Conservation (phyloP, 2,329 filamentous ascomycete genomes). For the Coniochaeta sp. region DNA sequence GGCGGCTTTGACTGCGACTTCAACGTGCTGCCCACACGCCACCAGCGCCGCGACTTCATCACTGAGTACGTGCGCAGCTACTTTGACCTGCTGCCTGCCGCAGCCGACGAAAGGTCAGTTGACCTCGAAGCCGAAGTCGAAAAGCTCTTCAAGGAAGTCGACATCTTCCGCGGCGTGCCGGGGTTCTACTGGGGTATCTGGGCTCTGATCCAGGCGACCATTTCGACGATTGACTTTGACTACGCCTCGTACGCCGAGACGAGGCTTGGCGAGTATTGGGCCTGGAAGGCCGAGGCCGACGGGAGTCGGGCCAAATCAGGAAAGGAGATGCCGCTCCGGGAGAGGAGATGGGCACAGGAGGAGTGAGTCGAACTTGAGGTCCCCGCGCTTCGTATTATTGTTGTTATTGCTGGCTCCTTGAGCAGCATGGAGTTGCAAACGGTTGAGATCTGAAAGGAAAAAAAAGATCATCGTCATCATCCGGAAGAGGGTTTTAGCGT, state of each 20-base stretch:
- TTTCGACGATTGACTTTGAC: constrained; percentile 94
- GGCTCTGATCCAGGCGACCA: constrained; percentile 89
- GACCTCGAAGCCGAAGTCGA: constrained; percentile 42
- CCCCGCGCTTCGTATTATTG: neutral
- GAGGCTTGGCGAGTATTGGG: constrained; percentile 85
- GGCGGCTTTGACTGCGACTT: constrained; percentile 94
- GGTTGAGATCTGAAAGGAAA: neutral
- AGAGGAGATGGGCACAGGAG: constrained; percentile 68
- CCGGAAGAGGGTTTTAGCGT: neutral
- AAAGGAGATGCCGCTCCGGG: constrained; percentile 64
- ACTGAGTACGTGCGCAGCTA: constrained; percentile 76
- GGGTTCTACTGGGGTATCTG: constrained; percentile 92
- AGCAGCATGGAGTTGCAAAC: neutral
- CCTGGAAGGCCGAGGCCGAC: constrained; percentile 71
- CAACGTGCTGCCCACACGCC: constrained; percentile 68
- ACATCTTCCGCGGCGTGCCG: constrained; percentile 79
- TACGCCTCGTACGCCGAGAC: constrained; percentile 87
- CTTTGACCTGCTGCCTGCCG: constrained; percentile 43
- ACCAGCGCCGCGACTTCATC: constrained; percentile 74
- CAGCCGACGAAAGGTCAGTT: constrained; percentile 8
- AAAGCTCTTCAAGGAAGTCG: constrained; percentile 71
- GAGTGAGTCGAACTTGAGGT: constrained; percentile 14
- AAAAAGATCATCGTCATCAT: neutral
- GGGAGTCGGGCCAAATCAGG: constrained; percentile 46
- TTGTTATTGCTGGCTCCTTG: neutral